Conservation (phyloP, 345 rosid genomes). For the Mallotus nudiflorus region DNA sequence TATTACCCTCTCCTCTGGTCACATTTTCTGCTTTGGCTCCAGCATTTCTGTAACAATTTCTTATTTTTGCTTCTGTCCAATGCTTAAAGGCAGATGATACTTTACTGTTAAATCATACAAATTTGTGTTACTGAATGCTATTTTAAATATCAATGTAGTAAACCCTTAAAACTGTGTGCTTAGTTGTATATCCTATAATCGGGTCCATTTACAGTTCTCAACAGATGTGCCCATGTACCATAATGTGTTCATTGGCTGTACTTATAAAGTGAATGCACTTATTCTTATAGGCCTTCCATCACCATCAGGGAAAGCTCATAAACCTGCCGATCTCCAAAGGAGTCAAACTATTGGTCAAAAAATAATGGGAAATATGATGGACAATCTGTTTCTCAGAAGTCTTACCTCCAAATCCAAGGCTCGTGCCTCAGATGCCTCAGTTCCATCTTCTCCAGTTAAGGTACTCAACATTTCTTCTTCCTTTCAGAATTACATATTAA, state of each 20-base stretch:
- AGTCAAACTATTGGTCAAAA: slow-evolving; percentile 87
- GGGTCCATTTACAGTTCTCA: not conserved
- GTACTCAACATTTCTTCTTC: slow-evolving; percentile 27
- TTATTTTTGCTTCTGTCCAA: too few species aligned
- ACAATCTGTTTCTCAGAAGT: slow-evolving; percentile 76
- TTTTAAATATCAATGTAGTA: not conserved
- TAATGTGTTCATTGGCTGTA: not conserved
- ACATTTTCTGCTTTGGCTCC: too few species aligned
- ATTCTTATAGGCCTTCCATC: slow-evolving; percentile 66
- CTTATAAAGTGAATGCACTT: slow-evolving; percentile 9
- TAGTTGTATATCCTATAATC: too few species aligned
- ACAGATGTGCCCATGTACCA: not conserved
- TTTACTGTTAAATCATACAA: not conserved
- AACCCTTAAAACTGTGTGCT: not conserved
- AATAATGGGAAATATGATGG: slow-evolving; percentile 82
- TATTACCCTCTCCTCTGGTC: too few species aligned
- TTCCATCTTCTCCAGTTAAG: slow-evolving; percentile 79
- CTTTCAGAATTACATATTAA: not conserved
- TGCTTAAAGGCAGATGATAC: not conserved
- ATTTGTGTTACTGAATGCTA: not conserved
- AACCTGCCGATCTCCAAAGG: slow-evolving; percentile 60
- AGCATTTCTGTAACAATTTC: too few species aligned
- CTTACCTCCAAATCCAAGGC: slow-evolving; percentile 74
- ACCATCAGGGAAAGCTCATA: slow-evolving; percentile 73
- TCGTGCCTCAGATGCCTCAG: slow-evolving; percentile 52